A percentile compares a stretch with the other conserved stretches of the same genome.
Evolutionary conservation across 768 basidiomycete genomes (phyloP).

Genomic region (Termitomyces sp.): DNA sequence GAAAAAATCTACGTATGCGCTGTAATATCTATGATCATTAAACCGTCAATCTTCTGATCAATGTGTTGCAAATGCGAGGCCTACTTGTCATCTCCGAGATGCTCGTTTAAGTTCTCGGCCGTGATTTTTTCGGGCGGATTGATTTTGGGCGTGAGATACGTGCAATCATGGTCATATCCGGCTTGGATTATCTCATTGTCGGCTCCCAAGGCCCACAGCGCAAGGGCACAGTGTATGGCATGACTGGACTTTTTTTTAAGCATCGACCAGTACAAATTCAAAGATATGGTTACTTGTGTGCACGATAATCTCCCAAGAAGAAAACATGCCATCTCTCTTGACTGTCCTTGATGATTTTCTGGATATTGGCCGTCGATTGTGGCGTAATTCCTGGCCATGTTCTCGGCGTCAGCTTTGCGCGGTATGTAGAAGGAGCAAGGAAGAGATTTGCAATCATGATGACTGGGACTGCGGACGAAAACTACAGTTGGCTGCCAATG

Average conservation of each 20-base stretch:
- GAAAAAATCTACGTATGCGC: slow-evolving; percentile 49
- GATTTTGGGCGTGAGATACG: slow-evolving; percentile 26
- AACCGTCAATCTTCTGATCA: neutral
- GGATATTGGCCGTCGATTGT: slow-evolving; percentile 23
- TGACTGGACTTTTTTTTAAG: slow-evolving; percentile 18
- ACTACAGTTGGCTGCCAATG: neutral
- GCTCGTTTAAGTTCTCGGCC: slow-evolving; percentile 39
- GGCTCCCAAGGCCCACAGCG: slow-evolving; percentile 21
- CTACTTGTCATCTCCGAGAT: slow-evolving; percentile 51
- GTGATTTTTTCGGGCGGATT: slow-evolving; percentile 37
- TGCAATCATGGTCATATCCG: slow-evolving; percentile 25
- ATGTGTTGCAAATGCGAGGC: slow-evolving; percentile 8
- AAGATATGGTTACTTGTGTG: slow-evolving; percentile 40
- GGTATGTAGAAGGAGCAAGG: slow-evolving; percentile 21
- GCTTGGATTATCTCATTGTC: slow-evolving; percentile 21
- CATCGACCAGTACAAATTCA: neutral
- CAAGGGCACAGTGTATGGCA: slow-evolving; percentile 19
- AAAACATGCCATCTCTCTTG: slow-evolving; percentile 43
- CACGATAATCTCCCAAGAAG: slow-evolving; percentile 31
- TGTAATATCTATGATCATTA: slow-evolving; percentile 39
- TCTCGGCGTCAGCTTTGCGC: slow-evolving; percentile 20
- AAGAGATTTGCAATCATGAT: slow-evolving; percentile 18
- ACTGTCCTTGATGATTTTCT: slow-evolving; percentile 37
- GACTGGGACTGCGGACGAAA: neutral
- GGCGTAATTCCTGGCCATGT: slow-evolving; percentile 27